phyloP scores from a whole-genome alignment of 2,329 filamentous ascomycete species.

The Dothideomycetes sp. region DNA sequence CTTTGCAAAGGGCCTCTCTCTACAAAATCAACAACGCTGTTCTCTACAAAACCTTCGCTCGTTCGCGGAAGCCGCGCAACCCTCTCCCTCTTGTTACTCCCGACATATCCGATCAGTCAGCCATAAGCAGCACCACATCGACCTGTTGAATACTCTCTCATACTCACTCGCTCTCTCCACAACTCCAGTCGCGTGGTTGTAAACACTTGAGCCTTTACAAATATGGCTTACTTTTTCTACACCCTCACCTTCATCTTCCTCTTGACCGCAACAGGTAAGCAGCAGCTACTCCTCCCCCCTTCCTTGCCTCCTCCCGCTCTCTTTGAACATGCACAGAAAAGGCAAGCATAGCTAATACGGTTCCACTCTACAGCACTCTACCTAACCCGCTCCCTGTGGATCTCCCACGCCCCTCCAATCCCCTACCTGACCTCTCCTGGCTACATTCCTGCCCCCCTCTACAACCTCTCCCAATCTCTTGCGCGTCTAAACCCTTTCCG shows the following conservation, averaged over 20 bases:
- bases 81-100: too few relatives aligned
- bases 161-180: not conserved
- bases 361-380: conserved; percentile 52
- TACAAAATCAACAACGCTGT: too few relatives aligned
- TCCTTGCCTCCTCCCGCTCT: too few relatives aligned
- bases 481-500: conserved; percentile 41
- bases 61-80: too few relatives aligned
- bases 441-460: conserved; percentile 45
- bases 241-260: conserved; percentile 63
- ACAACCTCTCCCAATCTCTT: conserved; percentile 35
- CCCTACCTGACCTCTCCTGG: conserved; percentile 40
- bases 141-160: too few relatives aligned
- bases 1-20: too few relatives aligned
- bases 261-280: conserved; percentile 58
- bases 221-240: conserved; percentile 76
- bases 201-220: too few relatives aligned
- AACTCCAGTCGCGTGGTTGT: too few relatives aligned
- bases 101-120: too few relatives aligned
- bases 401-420: conserved; percentile 54
- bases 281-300: conserved; percentile 12
- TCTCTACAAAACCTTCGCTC: too few relatives aligned
- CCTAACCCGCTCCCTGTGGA: conserved; percentile 71
- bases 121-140: too few relatives aligned
- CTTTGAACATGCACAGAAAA: too few relatives aligned
- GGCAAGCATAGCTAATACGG: conserved; percentile 2